Evolutionary conservation across 257 asterid genomes (phyloP).

Genomic region (Solanum clarkiae): DNA sequence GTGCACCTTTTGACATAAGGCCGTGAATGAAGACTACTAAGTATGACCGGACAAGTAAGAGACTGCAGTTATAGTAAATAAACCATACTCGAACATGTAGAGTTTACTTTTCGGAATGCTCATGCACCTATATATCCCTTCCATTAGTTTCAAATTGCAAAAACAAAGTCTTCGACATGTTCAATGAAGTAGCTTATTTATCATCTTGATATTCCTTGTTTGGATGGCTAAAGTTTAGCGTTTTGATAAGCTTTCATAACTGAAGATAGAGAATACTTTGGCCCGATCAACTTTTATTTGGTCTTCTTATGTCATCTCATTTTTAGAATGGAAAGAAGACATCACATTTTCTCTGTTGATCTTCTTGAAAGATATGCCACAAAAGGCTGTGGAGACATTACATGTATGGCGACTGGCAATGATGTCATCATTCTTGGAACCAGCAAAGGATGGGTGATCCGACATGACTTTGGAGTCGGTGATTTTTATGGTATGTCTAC

Average conservation of each 20-base stretch:
- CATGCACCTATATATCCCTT: neutral
- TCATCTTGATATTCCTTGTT: neutral
- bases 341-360: conserved; percentile 85
- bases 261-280: neutral
- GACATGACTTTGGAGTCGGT: conserved; percentile 89
- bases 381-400: conserved; percentile 78
- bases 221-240: neutral
- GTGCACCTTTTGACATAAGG: neutral
- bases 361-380: conserved; percentile 86
- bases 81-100: neutral
- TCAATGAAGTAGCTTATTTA: neutral
- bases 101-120: neutral
- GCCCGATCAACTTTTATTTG: neutral
- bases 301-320: neutral
- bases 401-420: conserved; percentile 94
- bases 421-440: conserved; percentile 89
- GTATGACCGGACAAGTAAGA: neutral
- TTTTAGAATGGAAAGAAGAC: conserved; percentile 42
- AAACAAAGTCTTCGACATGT: no score
- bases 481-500: conserved; percentile 53
- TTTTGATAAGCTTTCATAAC: neutral
- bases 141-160: neutral
- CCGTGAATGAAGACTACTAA: neutral
- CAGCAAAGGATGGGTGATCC: conserved; percentile 86
- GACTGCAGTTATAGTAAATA: neutral